Evolutionary conservation across 2,329 filamentous ascomycete species (phyloP), one percentile per base, ranked within the genome.

Genomic region (Pseudopithomyces chartarum): DNA sequence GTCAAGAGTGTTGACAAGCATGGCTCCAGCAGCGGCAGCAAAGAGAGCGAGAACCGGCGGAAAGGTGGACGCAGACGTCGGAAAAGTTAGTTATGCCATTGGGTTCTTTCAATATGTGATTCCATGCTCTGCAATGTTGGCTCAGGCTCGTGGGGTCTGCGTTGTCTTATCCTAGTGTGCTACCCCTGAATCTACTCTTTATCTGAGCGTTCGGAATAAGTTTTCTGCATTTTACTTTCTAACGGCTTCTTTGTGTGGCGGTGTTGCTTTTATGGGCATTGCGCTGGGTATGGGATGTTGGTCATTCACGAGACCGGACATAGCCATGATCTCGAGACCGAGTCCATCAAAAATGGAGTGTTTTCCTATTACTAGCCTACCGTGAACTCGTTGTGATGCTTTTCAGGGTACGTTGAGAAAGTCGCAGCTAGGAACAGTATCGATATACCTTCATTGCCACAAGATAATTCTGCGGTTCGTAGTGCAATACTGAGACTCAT

Each of bases 41-140:
- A 62, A 43, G 68, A 67, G 43, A 63, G 57, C n/a, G 70, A 72
- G 50, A 59, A 63, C 52, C 67, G 57, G 54, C 63, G 66, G 38
- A 69, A 65, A 56, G 58, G 63, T 48, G 65, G 66, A 33, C 60
- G 63, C 48, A 66, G 56, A 52, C 68, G 56, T 46, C 66, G 66
- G 51, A 69, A 67, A 44, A 42, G 62, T 32, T 52, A 47, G 19
- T 33, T 4, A 15, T 40, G 19, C 4, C n/a, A n/a, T 32, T 3
- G 2, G 22, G 29, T 52, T 23, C 15, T 23, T 23, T 49, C 1
- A 15, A 26, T 6, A 11, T 3, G 7, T 15, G n/a, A 13, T 33
- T 4, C 36, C 39, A n/a, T 56, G 47, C 11, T 47, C 39, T 15
- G 17, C n/a, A 10, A 42, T 32, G 19, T 26, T n/a, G n/a, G n/a